Evolutionary conservation across 139 green algal genomes (phyloP).

Genomic region (Coelastrella sp.): DNA sequence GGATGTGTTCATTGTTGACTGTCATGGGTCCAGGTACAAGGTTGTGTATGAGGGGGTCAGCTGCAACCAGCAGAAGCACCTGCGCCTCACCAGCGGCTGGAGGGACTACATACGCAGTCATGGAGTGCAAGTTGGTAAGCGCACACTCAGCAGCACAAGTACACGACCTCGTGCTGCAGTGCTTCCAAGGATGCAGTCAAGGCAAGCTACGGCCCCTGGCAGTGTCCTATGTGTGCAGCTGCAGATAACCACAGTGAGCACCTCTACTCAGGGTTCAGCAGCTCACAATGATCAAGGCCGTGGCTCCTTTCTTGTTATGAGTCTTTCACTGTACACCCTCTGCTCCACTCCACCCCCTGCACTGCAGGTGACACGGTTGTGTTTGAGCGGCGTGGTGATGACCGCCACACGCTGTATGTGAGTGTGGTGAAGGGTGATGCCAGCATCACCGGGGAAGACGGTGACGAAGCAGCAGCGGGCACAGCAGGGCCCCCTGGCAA

Average conservation of each 20-base stretch:
- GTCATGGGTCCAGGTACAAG: not conserved
- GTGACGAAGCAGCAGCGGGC: not conserved
- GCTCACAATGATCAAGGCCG: too few species aligned
- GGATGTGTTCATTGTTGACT: constrained; percentile 45
- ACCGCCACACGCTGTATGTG: constrained; percentile 51
- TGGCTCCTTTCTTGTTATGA: too few species aligned
- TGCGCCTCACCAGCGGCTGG: constrained; percentile 62
- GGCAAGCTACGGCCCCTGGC: too few species aligned
- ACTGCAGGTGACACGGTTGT: constrained; percentile 56
- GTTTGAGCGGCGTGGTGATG: constrained; percentile 59
- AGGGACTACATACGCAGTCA: constrained; percentile 55
- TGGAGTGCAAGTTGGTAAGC: constrained; percentile 49
- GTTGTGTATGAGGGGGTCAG: constrained; percentile 63
- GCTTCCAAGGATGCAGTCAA: too few species aligned
- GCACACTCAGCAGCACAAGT: too few species aligned
- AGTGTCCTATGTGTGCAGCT: not conserved
- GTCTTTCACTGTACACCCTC: too few species aligned
- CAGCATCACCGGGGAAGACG: not conserved
- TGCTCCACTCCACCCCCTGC: not conserved
- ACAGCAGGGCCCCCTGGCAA: not conserved
- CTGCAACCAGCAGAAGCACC: constrained; percentile 57
- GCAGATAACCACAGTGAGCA: too few species aligned
- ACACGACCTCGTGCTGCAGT: too few species aligned
- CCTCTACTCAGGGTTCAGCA: too few species aligned
- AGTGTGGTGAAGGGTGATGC: constrained; percentile 43